These are phyloP conservation scores for Suillus cothurnatus DNA, from an alignment of 768 basidiomycete genomes.

Conservation along the genomic window DNA sequence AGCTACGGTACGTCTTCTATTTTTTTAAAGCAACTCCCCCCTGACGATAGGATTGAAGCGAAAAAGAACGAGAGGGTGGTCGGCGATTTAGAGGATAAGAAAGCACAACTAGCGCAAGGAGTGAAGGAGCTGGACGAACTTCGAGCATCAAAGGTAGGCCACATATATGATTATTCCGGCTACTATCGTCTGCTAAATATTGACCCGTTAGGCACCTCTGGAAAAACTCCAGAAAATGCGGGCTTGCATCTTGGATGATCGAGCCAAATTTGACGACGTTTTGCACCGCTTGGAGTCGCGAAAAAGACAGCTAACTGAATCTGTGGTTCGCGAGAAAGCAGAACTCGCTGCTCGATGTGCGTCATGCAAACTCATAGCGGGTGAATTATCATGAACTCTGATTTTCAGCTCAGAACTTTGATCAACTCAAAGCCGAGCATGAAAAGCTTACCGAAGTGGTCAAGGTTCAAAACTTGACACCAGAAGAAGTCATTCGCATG, in stretches of 20 bases:
- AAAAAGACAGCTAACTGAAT: constrained; percentile 67
- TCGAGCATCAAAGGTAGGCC: constrained; percentile 59
- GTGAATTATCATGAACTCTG: constrained; percentile 4
- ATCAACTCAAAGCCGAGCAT: constrained; percentile 66
- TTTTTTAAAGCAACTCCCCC: constrained; percentile 1
- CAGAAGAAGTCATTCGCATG: constrained; percentile 91
- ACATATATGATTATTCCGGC: background rate
- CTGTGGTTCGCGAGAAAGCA: constrained; percentile 66
- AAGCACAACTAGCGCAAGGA: constrained; percentile 45
- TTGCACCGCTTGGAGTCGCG: constrained; percentile 69
- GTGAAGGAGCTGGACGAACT: constrained; percentile 59
- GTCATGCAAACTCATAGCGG: constrained; percentile 13
- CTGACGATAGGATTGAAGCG: constrained; percentile 40
- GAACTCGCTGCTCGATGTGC: constrained; percentile 61
- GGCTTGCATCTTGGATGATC: constrained; percentile 67
- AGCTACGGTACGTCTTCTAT: constrained; percentile 63
- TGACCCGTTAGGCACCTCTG: constrained; percentile 53
- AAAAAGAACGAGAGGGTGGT: constrained; percentile 73
- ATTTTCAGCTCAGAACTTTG: constrained; percentile 57
- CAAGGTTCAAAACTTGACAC: constrained; percentile 84
- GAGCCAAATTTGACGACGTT: constrained; percentile 77
- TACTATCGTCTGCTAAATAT: background rate
- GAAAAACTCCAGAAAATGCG: constrained; percentile 64
- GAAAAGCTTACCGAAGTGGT: constrained; percentile 65
- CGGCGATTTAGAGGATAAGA: constrained; percentile 61